These are phyloP conservation scores for Microascus cirrosus DNA, from an alignment of 2,329 filamentous ascomycete genomes.

Conservation along the genomic window DNA sequence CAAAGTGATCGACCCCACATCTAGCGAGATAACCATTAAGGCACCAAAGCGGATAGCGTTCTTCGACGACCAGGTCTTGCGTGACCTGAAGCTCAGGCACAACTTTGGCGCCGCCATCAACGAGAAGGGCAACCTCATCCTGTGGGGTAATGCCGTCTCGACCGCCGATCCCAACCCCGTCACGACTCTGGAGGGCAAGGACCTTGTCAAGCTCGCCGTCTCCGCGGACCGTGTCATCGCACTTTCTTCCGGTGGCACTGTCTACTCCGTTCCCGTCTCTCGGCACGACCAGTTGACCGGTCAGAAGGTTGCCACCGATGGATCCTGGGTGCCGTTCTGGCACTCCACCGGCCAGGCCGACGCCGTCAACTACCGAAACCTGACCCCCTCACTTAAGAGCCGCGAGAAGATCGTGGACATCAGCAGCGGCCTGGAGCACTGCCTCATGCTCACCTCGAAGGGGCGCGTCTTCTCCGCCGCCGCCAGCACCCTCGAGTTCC, in stretches of 20 bases:
- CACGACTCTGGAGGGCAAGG: slow-evolving; percentile 68
- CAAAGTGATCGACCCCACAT: slow-evolving; percentile 75
- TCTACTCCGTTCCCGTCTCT: slow-evolving; percentile 78
- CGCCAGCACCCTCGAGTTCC: slow-evolving; percentile 66
- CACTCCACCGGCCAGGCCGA: slow-evolving; percentile 17
- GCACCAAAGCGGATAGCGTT: slow-evolving; percentile 65
- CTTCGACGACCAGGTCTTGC: slow-evolving; percentile 74
- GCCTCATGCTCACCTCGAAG: slow-evolving; percentile 69
- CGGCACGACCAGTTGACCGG: slow-evolving; percentile 58
- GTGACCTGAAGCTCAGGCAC: slow-evolving; percentile 77
- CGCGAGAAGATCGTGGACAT: slow-evolving; percentile 67
- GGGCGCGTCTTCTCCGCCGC: slow-evolving; percentile 87
- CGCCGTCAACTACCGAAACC: slow-evolving; percentile 56
- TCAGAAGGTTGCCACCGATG: slow-evolving; percentile 43
- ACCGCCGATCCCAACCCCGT: slow-evolving; percentile 51
- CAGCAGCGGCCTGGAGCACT: slow-evolving; percentile 73
- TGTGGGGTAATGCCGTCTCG: slow-evolving; percentile 79
- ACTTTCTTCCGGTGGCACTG: slow-evolving; percentile 59
- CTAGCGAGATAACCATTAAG: slow-evolving; percentile 67
- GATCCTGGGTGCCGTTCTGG: slow-evolving; percentile 68
- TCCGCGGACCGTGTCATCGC: slow-evolving; percentile 78
- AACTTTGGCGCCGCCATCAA: slow-evolving; percentile 78
- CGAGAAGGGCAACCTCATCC: slow-evolving; percentile 77
- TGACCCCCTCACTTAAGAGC: slow-evolving; percentile 57
- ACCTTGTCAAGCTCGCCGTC: slow-evolving; percentile 64